A percentile compares a stretch with the other conserved stretches of the same genome.
Evolutionary conservation across 805 yeast species (phyloP).

Genomic region (Suhomyces faveliae): DNA sequence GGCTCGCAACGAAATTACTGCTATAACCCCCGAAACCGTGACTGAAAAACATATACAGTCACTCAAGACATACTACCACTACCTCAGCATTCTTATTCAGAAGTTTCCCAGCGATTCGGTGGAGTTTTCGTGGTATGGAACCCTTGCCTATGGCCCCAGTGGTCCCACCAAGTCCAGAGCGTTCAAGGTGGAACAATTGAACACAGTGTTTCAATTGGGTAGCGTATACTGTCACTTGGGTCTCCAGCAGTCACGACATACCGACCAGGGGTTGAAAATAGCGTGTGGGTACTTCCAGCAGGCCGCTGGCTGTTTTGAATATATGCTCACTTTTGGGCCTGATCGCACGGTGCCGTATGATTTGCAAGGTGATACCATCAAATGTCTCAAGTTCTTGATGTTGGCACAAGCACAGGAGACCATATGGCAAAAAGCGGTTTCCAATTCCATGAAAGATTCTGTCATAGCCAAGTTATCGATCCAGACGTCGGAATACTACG

Average conservation of each 20-base stretch:
- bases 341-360: slow-evolving; percentile 36
- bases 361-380: slow-evolving; percentile 49
- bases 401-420: slow-evolving; percentile 87
- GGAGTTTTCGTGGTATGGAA: slow-evolving; percentile 71
- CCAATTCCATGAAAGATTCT: slow-evolving; percentile 51
- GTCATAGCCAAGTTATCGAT: slow-evolving; percentile 62
- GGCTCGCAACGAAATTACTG: slow-evolving; percentile 43
- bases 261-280: slow-evolving; percentile 56
- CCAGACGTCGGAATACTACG: slow-evolving; percentile 61
- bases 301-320: slow-evolving; percentile 66
- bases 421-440: slow-evolving; percentile 72
- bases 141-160: slow-evolving; percentile 55
- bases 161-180: slow-evolving; percentile 49
- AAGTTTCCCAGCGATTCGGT: slow-evolving; percentile 66
- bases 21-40: slow-evolving; percentile 27
- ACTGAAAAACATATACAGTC: slow-evolving; percentile 35
- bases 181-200: slow-evolving; percentile 57
- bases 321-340: slow-evolving; percentile 21
- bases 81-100: slow-evolving; percentile 40
- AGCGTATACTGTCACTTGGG: slow-evolving; percentile 62
- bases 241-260: slow-evolving; percentile 38
- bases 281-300: slow-evolving; percentile 65
- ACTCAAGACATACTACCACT: slow-evolving; percentile 47
- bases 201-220: slow-evolving; percentile 68
- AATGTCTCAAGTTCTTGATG: slow-evolving; percentile 51